phyloP scores from a whole-genome alignment of 192 early-diverging fungal genomes.

The Coemansia asiatica region DNA sequence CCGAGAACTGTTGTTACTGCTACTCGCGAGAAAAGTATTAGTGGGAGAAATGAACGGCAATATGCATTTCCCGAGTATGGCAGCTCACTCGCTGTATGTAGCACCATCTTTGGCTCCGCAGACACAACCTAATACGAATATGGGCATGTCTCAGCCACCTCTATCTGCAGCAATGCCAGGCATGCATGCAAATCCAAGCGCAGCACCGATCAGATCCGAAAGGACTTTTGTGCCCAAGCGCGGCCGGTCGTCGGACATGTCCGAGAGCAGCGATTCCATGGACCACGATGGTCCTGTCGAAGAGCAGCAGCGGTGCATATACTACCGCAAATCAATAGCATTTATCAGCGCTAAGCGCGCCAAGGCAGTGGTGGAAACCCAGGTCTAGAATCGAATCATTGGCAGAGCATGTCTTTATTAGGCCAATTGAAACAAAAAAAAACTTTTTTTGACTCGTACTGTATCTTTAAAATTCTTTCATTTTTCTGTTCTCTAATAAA shows the following conservation, averaged over 20 bases:
- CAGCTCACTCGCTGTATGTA: constrained; percentile 37
- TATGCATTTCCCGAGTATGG: constrained; percentile 38
- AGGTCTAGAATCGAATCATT: constrained; percentile 7
- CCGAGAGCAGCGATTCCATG: constrained; percentile 6
- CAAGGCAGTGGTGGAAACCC: constrained; percentile 29
- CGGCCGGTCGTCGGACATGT: constrained; percentile 23
- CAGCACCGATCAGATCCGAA: constrained; percentile 15
- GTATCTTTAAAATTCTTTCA: neutral
- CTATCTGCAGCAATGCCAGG: constrained; percentile 7
- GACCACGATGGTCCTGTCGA: constrained; percentile 12
- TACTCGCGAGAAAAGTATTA: too few species aligned
- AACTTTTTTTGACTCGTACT: neutral
- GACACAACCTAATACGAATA: neutral
- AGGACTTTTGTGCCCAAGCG: constrained; percentile 38
- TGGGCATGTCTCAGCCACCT: neutral
- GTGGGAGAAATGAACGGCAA: constrained; percentile 3
- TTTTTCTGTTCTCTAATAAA: constrained; percentile 1
- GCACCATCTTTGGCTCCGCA: constrained; percentile 20
- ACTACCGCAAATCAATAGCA: constrained; percentile 38
- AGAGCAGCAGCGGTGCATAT: constrained; percentile 39
- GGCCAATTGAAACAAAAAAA: neutral
- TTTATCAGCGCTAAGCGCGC: constrained; percentile 39
- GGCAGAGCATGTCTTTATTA: neutral
- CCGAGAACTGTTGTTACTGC: too few species aligned
- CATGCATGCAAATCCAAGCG: neutral